phyloP scores from a whole-genome alignment of 2,329 filamentous ascomycete species.

The Diaporthe amygdali region DNA sequence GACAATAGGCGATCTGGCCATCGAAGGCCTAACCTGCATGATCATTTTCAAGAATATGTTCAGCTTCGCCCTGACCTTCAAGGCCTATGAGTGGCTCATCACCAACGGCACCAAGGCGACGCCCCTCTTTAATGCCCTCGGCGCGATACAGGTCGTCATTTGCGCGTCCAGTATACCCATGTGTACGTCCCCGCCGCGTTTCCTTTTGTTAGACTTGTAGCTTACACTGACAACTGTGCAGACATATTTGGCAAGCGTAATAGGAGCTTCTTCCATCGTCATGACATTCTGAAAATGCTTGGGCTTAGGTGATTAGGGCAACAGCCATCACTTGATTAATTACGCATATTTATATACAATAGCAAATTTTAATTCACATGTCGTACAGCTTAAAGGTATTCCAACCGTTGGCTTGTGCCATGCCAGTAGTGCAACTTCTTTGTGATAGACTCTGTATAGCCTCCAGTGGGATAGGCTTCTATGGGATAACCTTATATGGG shows the following conservation, averaged over 20 bases:
- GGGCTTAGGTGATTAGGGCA: slow-evolving; percentile 34
- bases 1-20: slow-evolving; percentile 70
- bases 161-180: slow-evolving; percentile 77
- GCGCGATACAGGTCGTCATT: slow-evolving; percentile 77
- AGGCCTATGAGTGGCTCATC: slow-evolving; percentile 83
- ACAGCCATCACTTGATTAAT: background rate
- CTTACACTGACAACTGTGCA: slow-evolving; percentile 37
- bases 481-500: background rate
- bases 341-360: background rate
- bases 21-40: slow-evolving; percentile 89
- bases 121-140: slow-evolving; percentile 69
- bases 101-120: slow-evolving; percentile 61
- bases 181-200: slow-evolving; percentile 63
- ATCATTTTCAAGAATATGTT: slow-evolving; percentile 96
- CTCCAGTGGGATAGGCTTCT: background rate
- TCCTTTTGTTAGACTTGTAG: background rate
- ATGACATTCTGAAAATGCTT: slow-evolving; percentile 68
- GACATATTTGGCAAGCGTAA: slow-evolving; percentile 82
- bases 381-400: background rate
- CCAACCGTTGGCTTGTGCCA: no score
- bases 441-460: background rate
- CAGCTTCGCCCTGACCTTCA: slow-evolving; percentile 83
- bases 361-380: background rate
- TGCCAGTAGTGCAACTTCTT: no score
- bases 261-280: slow-evolving; percentile 74